These are phyloP conservation scores for Melaleuca alternifolia DNA, from an alignment of 345 rosid genomes.

Conservation along the genomic window DNA sequence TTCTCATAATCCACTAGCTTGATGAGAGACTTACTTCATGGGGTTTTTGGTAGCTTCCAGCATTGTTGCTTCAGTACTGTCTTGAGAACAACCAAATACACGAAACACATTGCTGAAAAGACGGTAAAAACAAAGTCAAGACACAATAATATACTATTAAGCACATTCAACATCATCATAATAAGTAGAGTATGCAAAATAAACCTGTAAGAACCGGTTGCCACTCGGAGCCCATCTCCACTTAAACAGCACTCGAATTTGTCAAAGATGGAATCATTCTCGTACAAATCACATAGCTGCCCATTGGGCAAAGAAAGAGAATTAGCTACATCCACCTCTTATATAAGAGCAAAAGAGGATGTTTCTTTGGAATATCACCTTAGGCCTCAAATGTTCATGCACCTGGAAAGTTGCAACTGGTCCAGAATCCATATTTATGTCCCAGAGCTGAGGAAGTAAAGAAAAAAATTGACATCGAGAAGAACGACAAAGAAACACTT, in stretches of 20 bases:
- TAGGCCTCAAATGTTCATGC: slow-evolving; percentile 84
- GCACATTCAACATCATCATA: neutral
- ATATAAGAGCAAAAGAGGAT: neutral
- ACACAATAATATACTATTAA: neutral
- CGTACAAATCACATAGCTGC: slow-evolving; percentile 66
- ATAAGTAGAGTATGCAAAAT: neutral
- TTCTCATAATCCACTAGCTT: neutral
- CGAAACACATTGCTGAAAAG: slow-evolving; percentile 56
- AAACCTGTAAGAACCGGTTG: slow-evolving; percentile 75
- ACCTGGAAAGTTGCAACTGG: slow-evolving; percentile 86
- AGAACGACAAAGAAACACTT: neutral
- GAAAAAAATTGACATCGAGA: neutral
- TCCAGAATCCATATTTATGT: slow-evolving; percentile 74
- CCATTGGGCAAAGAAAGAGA: slow-evolving; percentile 4
- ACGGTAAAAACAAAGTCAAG: neutral
- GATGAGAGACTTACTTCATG: slow-evolving; percentile 31
- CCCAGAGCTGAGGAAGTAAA: slow-evolving; percentile 54
- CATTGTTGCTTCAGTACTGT: slow-evolving; percentile 40
- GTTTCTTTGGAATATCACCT: slow-evolving; percentile 22
- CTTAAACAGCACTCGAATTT: slow-evolving; percentile 56
- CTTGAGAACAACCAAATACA: slow-evolving; percentile 51
- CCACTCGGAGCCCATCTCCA: slow-evolving; percentile 50
- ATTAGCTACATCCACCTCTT: neutral
- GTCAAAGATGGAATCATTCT: slow-evolving; percentile 58
- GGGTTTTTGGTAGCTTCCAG: slow-evolving; percentile 67